Evolutionary conservation across 768 basidiomycete species (phyloP).

Genomic region (Podaxis rugospora): DNA sequence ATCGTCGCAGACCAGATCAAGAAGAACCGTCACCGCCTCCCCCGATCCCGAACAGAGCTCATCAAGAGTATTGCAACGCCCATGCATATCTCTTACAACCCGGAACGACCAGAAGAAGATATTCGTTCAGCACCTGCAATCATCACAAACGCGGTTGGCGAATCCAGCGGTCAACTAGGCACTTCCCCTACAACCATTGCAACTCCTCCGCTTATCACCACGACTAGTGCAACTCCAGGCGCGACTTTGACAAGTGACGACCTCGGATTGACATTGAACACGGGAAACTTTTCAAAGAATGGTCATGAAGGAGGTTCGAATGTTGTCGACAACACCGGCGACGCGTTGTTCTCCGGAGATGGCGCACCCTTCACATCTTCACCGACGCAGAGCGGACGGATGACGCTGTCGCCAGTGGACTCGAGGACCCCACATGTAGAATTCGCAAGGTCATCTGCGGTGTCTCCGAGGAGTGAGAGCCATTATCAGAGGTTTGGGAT

Average conservation of each 20-base stretch:
- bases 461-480: neutral
- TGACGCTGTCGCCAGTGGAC: neutral
- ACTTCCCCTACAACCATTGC: neutral
- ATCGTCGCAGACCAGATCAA: constrained; percentile 21
- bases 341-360: neutral
- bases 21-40: constrained; percentile 13
- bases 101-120: neutral
- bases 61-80: constrained; percentile 31
- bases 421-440: neutral
- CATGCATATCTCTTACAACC: neutral
- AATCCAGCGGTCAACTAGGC: neutral
- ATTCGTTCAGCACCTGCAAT: neutral
- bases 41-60: constrained; percentile 24
- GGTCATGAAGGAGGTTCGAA: too few species aligned
- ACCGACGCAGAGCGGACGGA: neutral
- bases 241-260: constrained; percentile 11
- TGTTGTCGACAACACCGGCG: neutral
- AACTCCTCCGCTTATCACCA: neutral
- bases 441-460: neutral
- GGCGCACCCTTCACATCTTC: neutral
- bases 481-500: neutral
- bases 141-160: neutral
- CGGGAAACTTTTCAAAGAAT: neutral
- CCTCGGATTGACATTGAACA: neutral
- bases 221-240: constrained; percentile 20